Conservation (phyloP, 225 moss, liverwort and hornwort species). For the Polytrichum formosum region DNA sequence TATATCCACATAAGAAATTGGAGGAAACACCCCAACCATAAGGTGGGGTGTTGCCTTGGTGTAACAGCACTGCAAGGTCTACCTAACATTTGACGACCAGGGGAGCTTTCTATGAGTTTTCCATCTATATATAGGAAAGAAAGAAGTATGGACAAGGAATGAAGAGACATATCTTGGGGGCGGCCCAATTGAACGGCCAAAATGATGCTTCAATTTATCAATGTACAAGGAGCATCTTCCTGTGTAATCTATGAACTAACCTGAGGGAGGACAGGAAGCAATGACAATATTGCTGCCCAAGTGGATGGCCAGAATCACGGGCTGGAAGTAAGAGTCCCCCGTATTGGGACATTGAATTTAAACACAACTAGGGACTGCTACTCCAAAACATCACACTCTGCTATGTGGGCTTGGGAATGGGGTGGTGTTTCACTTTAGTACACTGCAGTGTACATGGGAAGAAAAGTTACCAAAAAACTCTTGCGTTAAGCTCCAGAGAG, state of each 20-base stretch:
- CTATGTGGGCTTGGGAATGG: conserved; percentile 17
- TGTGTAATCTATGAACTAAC: conserved; percentile 26
- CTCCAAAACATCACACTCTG: conserved; percentile 27
- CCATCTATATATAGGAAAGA: too few species aligned
- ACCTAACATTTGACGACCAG: too few species aligned
- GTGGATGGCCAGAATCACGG: conserved; percentile 24
- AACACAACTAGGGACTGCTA: conserved; percentile 25
- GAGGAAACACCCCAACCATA: too few species aligned
- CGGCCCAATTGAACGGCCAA: conserved; percentile 17
- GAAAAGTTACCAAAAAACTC: conserved; percentile 24
- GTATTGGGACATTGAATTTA: conserved; percentile 15
- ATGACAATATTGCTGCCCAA: conserved; percentile 32
- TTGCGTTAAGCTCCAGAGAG: conserved; percentile 22
- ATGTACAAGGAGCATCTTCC: conserved; percentile 27
- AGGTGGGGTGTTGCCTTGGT: too few species aligned
- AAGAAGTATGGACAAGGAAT: too few species aligned
- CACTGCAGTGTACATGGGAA: conserved; percentile 18
- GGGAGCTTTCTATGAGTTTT: too few species aligned
- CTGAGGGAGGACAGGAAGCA: conserved; percentile 21
- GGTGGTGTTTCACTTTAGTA: conserved; percentile 13
- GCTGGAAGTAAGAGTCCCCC: conserved; percentile 29
- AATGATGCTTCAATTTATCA: conserved; percentile 25
- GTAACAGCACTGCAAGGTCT: too few species aligned
- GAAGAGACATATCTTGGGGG: background rate
- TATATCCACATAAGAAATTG: too few species aligned